A percentile compares a stretch with the other conserved stretches of the same genome.
Conservation (phyloP, 345 rosid genomes). For the Euphorbia peplus region DNA sequence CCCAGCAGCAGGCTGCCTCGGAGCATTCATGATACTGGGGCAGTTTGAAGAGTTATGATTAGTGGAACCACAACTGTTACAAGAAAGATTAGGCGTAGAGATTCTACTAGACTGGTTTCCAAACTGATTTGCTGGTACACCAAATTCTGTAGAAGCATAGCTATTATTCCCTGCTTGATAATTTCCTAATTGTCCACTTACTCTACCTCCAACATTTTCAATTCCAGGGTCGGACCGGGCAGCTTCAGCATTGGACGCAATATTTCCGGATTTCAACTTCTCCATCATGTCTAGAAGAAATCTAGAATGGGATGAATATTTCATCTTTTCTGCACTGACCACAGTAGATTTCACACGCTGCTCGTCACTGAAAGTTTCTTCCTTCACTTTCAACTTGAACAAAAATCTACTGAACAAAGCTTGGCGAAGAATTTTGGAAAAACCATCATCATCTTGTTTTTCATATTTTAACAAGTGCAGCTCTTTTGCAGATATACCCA, state of each 20-base stretch:
- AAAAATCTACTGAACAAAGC: constrained; percentile 58
- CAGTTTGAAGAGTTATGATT: constrained; percentile 68
- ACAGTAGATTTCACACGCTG: constrained; percentile 82
- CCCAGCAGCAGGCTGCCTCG: constrained; percentile 38
- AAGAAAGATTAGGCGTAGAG: constrained; percentile 26
- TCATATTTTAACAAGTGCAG: constrained; percentile 61
- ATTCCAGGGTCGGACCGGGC: constrained; percentile 24
- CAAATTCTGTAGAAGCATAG: constrained; percentile 28
- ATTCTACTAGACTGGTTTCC: constrained; percentile 42
- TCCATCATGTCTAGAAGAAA: constrained; percentile 56
- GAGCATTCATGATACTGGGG: constrained; percentile 60
- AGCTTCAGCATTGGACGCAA: constrained; percentile 32
- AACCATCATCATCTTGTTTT: constrained; percentile 60
- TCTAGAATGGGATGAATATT: constrained; percentile 56
- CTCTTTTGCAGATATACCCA: constrained; percentile 86
- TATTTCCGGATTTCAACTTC: constrained; percentile 44
- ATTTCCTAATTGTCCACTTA: constrained; percentile 25
- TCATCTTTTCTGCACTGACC: constrained; percentile 68
- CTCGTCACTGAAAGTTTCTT: constrained; percentile 82
- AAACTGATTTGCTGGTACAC: constrained; percentile 38
- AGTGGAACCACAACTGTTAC: constrained; percentile 59
- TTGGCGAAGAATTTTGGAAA: constrained; percentile 58
- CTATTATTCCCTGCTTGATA: constrained; percentile 18
- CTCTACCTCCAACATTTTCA: constrained; percentile 36
- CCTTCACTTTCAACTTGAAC: constrained; percentile 89